Base-by-base conservation (phyloP, 257 asterid genomes). In the Anisodus tanguticus region DNA sequence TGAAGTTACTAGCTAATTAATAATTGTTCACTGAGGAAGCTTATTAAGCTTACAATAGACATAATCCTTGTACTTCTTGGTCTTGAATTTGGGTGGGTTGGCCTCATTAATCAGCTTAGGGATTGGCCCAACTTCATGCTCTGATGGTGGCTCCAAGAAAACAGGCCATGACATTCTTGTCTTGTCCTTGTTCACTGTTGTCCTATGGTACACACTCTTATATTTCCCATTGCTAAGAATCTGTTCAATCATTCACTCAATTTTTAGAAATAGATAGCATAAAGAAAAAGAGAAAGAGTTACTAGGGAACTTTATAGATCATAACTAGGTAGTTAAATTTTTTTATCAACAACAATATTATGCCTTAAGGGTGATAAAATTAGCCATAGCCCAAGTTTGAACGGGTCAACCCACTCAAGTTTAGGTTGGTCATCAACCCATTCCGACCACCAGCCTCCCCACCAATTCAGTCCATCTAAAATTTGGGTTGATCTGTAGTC, bases 151-250 rank as follows among this genome's bases (percentile, higher is more conserved):
- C 91, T 95, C 97, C 88, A 95, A 39, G 72, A 93, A 92, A 86
- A 91, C 94, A 2, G 97, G 94, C 98, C 98, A 92, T 0, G 97
- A 94, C 93, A 94, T 92, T 91, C 98, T 90, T 3, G 95, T 91
- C 63, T 82, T 76, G 3, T 92, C 91, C 91, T 92, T 94, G 88
- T 80, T 91, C 68, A 93, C 98, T 2, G 90, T 91, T 43, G 91
- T 90, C 67, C 97, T 84, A 37, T 94, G 97, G 6, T 71, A 84
- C 78, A 94, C 97, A 2, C 93, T 91, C 88, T 91, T 92, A 19
- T 91, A 94, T 41, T 88, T 89, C 26, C 97, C 98, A 80, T 94
- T 93, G 90, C 98, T 94, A 51, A 91, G 82, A 79, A 94, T 91
- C 98, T 94, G 86, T 9, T 39, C 26, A 68, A 6, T 13, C 22